These are phyloP conservation scores for Primulina tabacum DNA, from an alignment of 257 asterid species.

Conservation along the genomic window DNA sequence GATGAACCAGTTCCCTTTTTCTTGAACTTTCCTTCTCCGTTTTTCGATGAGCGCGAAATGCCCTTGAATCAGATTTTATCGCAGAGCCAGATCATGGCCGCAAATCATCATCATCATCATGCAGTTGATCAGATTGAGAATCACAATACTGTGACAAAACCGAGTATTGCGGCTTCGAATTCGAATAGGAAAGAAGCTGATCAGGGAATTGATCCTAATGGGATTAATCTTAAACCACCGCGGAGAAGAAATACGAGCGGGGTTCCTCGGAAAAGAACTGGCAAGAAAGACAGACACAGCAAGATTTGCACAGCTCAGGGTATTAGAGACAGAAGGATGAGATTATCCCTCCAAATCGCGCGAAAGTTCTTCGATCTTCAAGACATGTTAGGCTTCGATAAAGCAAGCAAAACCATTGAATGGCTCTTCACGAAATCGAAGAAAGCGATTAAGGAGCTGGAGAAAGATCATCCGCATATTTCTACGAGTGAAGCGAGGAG, in stretches of 20 bases:
- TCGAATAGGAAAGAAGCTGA: not conserved
- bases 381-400: slow-evolving; percentile 68
- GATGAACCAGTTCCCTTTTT: slow-evolving; percentile 23
- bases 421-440: slow-evolving; percentile 65
- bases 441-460: slow-evolving; percentile 55
- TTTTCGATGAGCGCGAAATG: slow-evolving; percentile 40
- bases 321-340: slow-evolving; percentile 63
- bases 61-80: slow-evolving; percentile 41
- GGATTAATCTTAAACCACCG: not conserved
- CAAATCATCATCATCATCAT: not conserved
- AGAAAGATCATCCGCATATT: slow-evolving; percentile 17
- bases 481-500: slow-evolving; percentile 29
- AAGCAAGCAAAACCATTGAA: slow-evolving; percentile 75
- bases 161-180: not conserved
- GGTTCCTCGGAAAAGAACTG: slow-evolving; percentile 40
- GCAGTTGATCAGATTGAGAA: not conserved
- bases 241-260: slow-evolving; percentile 29
- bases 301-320: slow-evolving; percentile 80
- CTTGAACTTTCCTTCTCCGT: slow-evolving; percentile 46
- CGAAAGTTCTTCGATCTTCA: slow-evolving; percentile 75
- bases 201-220: not conserved
- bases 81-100: slow-evolving; percentile 28
- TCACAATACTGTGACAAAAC: not conserved
- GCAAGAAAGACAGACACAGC: slow-evolving; percentile 78
- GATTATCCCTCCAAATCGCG: slow-evolving; percentile 64